phyloP scores from a whole-genome alignment of 306 rosid genomes.

The Lablab purpureus region DNA sequence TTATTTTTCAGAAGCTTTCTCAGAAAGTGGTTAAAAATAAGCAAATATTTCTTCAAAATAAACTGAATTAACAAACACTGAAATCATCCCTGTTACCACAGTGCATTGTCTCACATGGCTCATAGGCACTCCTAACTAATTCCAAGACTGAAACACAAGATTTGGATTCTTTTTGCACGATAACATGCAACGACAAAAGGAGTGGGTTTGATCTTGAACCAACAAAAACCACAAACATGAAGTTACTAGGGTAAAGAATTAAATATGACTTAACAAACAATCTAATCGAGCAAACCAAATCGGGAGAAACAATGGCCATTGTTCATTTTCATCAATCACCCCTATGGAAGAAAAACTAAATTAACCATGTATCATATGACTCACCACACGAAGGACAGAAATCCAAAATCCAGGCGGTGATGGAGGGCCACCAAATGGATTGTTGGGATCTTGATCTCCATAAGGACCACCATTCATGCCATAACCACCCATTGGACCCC shows the following conservation, averaged over 20 bases:
- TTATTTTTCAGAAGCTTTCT: not conserved
- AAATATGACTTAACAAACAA: not conserved
- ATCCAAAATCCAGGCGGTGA: conserved; percentile 98
- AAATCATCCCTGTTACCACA: not conserved
- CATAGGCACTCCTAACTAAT: conserved; percentile 29
- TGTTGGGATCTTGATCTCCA: conserved; percentile 94
- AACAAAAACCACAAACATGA: conserved; percentile 1
- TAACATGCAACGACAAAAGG: conserved; percentile 20
- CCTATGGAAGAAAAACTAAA: conserved; percentile 23
- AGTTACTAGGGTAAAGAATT: not conserved
- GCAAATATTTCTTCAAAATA: not conserved
- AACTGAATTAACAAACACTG: not conserved
- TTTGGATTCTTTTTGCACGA: conserved; percentile 19
- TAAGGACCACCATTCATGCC: conserved; percentile 96
- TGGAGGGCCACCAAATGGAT: conserved; percentile 86
- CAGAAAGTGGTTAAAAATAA: not conserved
- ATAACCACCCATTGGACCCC: conserved; percentile 85
- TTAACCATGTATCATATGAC: conserved; percentile 43
- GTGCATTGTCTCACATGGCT: conserved; percentile 21
- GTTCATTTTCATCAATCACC: conserved; percentile 33
- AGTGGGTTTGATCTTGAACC: not conserved
- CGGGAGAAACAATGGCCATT: not conserved
- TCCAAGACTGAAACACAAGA: conserved; percentile 24
- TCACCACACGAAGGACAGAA: conserved; percentile 85
- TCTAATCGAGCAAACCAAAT: conserved; percentile 27